A percentile compares a stretch with the other conserved stretches of the same genome.
Conservation (phyloP, 148 eudicot species). For the Nyssa sinensis region DNA sequence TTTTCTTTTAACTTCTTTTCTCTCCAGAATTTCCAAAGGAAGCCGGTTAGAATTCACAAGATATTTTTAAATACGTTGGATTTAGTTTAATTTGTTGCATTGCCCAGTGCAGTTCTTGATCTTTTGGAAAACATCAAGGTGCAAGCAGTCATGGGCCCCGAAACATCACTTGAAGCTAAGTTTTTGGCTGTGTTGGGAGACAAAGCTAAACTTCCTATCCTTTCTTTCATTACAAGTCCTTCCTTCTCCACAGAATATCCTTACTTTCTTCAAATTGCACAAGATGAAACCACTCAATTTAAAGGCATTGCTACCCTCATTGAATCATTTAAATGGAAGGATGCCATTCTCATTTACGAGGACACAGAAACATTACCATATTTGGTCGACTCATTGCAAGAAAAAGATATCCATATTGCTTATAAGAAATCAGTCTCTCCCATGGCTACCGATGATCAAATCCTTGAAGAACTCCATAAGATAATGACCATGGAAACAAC, state of each 20-base stretch:
- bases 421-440: background rate
- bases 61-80: too few species aligned
- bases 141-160: conserved; percentile 10
- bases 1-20: too few species aligned
- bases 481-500: conserved; percentile 2
- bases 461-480: background rate
- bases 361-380: background rate
- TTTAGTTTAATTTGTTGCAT: background rate
- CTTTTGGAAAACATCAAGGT: conserved; percentile 12
- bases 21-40: too few species aligned
- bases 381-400: background rate
- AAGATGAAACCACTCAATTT: background rate
- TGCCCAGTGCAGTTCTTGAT: conserved; percentile 6
- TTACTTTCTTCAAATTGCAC: background rate
- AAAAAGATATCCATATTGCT: background rate
- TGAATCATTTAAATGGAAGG: conserved; percentile 8
- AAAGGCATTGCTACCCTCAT: background rate
- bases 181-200: background rate
- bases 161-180: background rate
- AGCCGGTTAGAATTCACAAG: too few species aligned
- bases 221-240: background rate
- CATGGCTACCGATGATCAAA: background rate
- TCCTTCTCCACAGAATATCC: background rate
- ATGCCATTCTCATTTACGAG: background rate
- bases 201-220: conserved; percentile 9